A percentile compares a stretch with the other conserved stretches of the same genome.
These are phyloP conservation scores for Zygnema cylindricum DNA, from an alignment of 139 green algal genomes.

Conservation along the genomic window DNA sequence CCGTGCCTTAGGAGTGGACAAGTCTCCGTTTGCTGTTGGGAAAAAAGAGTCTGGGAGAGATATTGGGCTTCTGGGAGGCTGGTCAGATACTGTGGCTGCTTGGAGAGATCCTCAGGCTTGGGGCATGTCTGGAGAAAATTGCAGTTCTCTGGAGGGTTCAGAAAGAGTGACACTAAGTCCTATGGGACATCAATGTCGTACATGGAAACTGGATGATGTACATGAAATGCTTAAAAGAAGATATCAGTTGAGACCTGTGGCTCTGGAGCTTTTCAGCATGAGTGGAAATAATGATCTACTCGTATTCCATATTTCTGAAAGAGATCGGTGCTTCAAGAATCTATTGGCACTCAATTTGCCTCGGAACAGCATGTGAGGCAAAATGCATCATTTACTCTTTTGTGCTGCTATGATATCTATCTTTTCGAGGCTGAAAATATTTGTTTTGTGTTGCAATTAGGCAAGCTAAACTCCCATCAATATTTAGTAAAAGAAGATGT, in stretches of 20 bases:
- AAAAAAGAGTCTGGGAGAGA: neutral
- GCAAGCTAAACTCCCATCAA: no score
- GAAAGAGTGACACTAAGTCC: neutral
- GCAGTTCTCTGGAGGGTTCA: neutral
- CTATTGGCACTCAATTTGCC: constrained; percentile 39
- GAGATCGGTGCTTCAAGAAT: constrained; percentile 52
- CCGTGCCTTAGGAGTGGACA: constrained; percentile 43
- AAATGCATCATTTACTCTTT: neutral
- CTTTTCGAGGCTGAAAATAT: no score
- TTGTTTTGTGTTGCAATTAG: no score
- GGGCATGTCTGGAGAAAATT: neutral
- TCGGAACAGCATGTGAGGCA: constrained; percentile 21
- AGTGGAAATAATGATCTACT: constrained; percentile 70
- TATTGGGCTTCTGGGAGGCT: neutral
- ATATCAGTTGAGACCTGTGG: constrained; percentile 73
- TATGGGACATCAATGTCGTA: constrained; percentile 36
- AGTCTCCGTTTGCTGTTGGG: neutral
- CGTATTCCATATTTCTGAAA: constrained; percentile 61
- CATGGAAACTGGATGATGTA: constrained; percentile 51
- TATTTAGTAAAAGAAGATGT: no score
- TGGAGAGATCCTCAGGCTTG: neutral
- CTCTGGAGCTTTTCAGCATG: constrained; percentile 74
- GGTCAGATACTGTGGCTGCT: neutral
- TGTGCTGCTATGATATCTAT: no score
- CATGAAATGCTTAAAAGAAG: constrained; percentile 70